Evolutionary conservation across 2,329 filamentous ascomycete species (phyloP).

Genomic region (Pseudopyrenochaeta lycopersici): DNA sequence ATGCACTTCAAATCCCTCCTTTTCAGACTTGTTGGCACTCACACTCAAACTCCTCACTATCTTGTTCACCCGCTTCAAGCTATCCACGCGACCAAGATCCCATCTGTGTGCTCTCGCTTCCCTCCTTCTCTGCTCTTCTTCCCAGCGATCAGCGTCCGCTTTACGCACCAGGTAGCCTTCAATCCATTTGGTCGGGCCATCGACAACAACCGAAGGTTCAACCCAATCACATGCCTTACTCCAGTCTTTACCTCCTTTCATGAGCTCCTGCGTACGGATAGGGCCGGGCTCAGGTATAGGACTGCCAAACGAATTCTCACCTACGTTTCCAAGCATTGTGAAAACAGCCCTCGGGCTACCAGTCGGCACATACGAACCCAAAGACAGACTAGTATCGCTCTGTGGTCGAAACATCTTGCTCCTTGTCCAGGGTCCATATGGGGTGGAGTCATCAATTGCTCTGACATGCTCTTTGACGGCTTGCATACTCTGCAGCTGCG

Average conservation of each 20-base stretch:
- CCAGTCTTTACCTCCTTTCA: slow-evolving; percentile 4
- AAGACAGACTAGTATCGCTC: too few relatives aligned
- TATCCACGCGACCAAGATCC: slow-evolving; percentile 7
- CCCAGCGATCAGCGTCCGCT: slow-evolving; percentile 7
- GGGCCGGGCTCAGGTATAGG: too few relatives aligned
- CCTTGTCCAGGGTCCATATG: not conserved
- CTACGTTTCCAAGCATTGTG: too few relatives aligned
- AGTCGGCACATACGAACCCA: too few relatives aligned
- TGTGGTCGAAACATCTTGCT: not conserved
- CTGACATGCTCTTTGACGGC: slow-evolving; percentile 6
- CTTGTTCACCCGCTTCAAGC: not conserved
- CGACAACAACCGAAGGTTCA: not conserved
- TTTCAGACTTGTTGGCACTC: not conserved
- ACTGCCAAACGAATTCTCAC: too few relatives aligned
- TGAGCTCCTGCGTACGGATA: not conserved
- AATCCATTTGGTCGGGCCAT: slow-evolving; percentile 12
- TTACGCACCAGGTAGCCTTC: slow-evolving; percentile 13
- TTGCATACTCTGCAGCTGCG: slow-evolving; percentile 17
- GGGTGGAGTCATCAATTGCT: not conserved
- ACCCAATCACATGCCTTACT: slow-evolving; percentile 8
- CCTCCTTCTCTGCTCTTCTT: not conserved
- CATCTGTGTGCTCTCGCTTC: slow-evolving; percentile 4
- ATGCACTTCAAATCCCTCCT: too few relatives aligned
- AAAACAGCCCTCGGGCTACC: too few relatives aligned
- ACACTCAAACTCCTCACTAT: not conserved